A percentile compares a stretch with the other conserved stretches of the same genome.
phyloP scores from a whole-genome alignment of 1,139 yeast genomes.

The Pichia sp. region DNA sequence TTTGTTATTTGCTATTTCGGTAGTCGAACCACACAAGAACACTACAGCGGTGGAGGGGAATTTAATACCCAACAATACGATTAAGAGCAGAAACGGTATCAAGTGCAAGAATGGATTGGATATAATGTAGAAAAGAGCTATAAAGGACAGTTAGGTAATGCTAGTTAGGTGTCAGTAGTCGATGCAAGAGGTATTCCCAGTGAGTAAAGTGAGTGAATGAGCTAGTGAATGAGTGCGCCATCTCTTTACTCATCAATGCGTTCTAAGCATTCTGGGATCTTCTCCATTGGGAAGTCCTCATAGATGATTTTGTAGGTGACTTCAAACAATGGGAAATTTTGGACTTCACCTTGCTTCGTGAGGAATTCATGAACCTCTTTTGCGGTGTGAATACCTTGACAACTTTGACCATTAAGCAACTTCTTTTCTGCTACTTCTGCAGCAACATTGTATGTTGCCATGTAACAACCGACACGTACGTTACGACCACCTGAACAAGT shows the following conservation, averaged over 20 bases:
- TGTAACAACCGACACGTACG: constrained; percentile 76
- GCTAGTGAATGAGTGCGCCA: too few species aligned
- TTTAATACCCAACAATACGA: too few species aligned
- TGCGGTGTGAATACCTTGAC: constrained; percentile 88
- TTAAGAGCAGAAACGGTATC: too few species aligned
- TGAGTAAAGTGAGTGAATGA: background rate
- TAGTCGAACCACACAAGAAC: too few species aligned
- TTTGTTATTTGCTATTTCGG: too few species aligned
- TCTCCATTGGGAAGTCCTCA: constrained; percentile 58
- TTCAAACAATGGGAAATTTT: constrained; percentile 81
- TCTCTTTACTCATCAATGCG: constrained; percentile 25
- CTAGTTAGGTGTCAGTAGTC: too few species aligned
- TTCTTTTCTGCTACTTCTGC: constrained; percentile 78
- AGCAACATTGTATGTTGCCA: constrained; percentile 61
- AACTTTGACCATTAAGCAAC: constrained; percentile 84
- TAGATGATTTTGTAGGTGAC: constrained; percentile 80
- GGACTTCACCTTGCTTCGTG: constrained; percentile 47
- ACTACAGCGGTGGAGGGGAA: too few species aligned
- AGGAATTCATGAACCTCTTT: constrained; percentile 86
- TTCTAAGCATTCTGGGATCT: constrained; percentile 58
- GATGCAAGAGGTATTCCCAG: background rate
- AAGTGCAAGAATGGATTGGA: too few species aligned
- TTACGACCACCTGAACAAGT: constrained; percentile 97
- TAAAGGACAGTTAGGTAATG: too few species aligned
- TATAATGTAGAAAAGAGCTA: too few species aligned